phyloP scores from a whole-genome alignment of 495 filamentous ascomycete species.

The Pseudevernia furfuracea region DNA sequence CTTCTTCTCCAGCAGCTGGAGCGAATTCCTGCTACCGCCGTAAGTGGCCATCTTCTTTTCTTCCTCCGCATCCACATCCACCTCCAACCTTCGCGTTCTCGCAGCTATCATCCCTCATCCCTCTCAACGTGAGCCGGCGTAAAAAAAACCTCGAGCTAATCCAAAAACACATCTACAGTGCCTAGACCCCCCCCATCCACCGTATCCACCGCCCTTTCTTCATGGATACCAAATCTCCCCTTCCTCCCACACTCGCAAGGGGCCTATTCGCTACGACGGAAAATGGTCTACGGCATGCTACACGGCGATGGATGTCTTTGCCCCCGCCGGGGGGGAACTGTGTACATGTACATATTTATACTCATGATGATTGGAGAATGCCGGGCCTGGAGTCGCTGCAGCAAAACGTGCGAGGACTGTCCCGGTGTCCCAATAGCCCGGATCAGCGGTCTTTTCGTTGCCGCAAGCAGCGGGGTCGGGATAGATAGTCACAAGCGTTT shows the following conservation, averaged over 20 bases:
- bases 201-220: neutral
- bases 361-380: no score
- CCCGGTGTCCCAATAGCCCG: no score
- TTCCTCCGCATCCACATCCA: neutral
- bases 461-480: neutral
- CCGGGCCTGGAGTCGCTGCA: no score
- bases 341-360: neutral
- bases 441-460: no score
- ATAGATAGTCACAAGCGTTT: neutral
- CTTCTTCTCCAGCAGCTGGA: slow-evolving; percentile 25
- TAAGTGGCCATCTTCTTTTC: neutral
- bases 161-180: no score
- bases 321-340: neutral
- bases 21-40: slow-evolving; percentile 20
- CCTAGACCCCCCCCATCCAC: neutral
- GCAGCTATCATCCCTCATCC: no score
- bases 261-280: no score
- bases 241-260: neutral
- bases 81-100: no score
- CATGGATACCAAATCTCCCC: neutral
- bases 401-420: no score
- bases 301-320: neutral
- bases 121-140: no score
- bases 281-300: neutral
- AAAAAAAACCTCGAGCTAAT: no score